Evolutionary conservation across 345 rosid species (phyloP).

Genomic region (Melaleuca alternifolia): DNA sequence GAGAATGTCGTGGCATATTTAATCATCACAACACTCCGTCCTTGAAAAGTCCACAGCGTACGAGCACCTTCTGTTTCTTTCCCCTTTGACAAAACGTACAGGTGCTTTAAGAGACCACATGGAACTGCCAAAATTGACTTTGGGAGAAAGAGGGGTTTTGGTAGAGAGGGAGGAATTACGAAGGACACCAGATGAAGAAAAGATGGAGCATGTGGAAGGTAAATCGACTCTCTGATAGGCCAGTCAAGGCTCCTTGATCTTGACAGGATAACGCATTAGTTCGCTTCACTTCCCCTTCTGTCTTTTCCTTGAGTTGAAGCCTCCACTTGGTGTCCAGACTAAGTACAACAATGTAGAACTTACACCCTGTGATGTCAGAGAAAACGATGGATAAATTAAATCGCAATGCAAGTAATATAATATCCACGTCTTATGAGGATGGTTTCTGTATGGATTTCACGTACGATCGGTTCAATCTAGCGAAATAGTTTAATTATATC

Average conservation of each 20-base stretch:
- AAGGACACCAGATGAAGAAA: not conserved
- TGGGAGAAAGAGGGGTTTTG: not conserved
- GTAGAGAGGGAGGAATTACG: not conserved
- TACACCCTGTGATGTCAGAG: not conserved
- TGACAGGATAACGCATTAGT: not conserved
- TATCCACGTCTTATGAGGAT: not conserved
- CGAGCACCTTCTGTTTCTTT: not conserved
- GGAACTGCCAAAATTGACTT: constrained; percentile 45
- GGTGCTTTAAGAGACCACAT: constrained; percentile 3
- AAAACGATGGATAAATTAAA: not conserved
- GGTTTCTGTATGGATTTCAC: not conserved
- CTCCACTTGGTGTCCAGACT: not conserved
- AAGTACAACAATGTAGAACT: not conserved
- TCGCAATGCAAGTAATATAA: not conserved
- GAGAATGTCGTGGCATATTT: not conserved
- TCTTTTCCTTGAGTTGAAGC: not conserved
- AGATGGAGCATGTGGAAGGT: not conserved
- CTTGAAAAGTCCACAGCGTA: constrained; percentile 1
- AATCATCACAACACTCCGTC: not conserved
- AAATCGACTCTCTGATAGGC: not conserved
- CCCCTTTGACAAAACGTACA: not conserved
- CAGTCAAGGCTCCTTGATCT: not conserved
- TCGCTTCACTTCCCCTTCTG: not conserved
- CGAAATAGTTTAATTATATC: not conserved
- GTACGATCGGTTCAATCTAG: not conserved